A percentile compares a stretch with the other conserved stretches of the same genome.
Conservation (phyloP, 2,329 filamentous ascomycete species). For the Stenocarpella maydis region DNA sequence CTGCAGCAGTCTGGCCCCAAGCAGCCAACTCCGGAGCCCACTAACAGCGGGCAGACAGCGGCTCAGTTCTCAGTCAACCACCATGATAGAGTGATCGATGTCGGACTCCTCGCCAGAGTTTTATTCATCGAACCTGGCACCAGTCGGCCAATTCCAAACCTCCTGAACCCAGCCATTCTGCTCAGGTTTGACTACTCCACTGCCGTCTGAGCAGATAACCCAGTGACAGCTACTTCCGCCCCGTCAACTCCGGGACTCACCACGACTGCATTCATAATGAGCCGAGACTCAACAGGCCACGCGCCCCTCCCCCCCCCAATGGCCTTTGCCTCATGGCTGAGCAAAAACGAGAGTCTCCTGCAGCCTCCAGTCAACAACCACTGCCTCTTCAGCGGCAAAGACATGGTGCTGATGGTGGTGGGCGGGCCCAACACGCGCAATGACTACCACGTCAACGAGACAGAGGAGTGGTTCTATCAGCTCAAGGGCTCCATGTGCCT, state of each 20-base stretch:
- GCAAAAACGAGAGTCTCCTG: slow-evolving; percentile 33
- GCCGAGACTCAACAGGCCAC: slow-evolving; percentile 18
- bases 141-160: neutral
- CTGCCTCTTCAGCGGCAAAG: slow-evolving; percentile 38
- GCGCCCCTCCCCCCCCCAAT: slow-evolving; percentile 36
- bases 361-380: slow-evolving; percentile 40
- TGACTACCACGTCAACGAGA: slow-evolving; percentile 40
- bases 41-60: neutral
- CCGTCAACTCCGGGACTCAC: neutral
- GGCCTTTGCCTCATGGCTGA: slow-evolving; percentile 38
- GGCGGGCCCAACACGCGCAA: slow-evolving; percentile 39
- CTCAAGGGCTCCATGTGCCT: slow-evolving; percentile 39
- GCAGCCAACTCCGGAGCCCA: neutral
- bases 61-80: neutral
- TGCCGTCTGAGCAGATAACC: neutral
- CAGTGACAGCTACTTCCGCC: no score
- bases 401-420: slow-evolving; percentile 39
- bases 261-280: slow-evolving; percentile 11
- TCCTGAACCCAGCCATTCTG: neutral
- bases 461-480: slow-evolving; percentile 40
- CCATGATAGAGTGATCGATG: slow-evolving; percentile 2
- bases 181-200: neutral
- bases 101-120: neutral
- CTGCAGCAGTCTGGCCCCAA: neutral
- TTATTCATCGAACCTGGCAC: neutral